These are phyloP conservation scores for Incumbomyces delicatus DNA, from an alignment of 2,329 filamentous ascomycete species.

Conservation along the genomic window DNA sequence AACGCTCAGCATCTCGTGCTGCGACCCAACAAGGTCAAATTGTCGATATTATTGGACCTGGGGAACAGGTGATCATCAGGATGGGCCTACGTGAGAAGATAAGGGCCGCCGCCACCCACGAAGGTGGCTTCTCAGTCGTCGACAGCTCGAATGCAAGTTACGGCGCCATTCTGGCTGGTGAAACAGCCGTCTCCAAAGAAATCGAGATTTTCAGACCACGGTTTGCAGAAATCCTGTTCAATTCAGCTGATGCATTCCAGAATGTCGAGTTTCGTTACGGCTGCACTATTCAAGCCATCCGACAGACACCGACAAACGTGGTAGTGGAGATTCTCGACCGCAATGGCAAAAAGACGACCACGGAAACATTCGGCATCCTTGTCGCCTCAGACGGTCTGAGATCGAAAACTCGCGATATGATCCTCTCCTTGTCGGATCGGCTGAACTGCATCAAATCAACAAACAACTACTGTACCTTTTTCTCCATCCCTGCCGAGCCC, in stretches of 20 bases:
- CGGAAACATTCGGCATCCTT: background rate
- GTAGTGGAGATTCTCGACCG: background rate
- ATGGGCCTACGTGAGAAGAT: conserved; percentile 42
- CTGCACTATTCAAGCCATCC: background rate
- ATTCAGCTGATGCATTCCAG: conserved; percentile 24
- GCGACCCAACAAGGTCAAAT: conserved; percentile 43
- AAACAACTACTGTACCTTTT: conserved; percentile 23
- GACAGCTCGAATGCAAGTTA: conserved; percentile 33
- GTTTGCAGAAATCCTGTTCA: conserved; percentile 41
- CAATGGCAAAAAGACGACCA: background rate
- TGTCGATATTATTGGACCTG: conserved; percentile 45
- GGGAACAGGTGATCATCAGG: conserved; percentile 40
- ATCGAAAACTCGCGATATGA: conserved; percentile 5
- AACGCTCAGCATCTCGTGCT: conserved; percentile 26
- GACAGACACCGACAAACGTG: background rate
- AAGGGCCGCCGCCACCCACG: conserved; percentile 32
- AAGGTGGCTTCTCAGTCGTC: conserved; percentile 30
- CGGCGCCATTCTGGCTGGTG: conserved; percentile 10
- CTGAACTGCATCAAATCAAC: conserved; percentile 7
- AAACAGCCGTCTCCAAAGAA: conserved; percentile 31
- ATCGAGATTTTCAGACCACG: conserved; percentile 53
- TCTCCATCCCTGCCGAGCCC: conserved; percentile 20
- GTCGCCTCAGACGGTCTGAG: conserved; percentile 21
- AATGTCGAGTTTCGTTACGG: background rate
- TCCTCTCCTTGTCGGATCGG: background rate